Percentiles rank a stretch among this genome's conserved stretches.
phyloP scores from a whole-genome alignment of 257 asterid species.

The Rhazya stricta region DNA sequence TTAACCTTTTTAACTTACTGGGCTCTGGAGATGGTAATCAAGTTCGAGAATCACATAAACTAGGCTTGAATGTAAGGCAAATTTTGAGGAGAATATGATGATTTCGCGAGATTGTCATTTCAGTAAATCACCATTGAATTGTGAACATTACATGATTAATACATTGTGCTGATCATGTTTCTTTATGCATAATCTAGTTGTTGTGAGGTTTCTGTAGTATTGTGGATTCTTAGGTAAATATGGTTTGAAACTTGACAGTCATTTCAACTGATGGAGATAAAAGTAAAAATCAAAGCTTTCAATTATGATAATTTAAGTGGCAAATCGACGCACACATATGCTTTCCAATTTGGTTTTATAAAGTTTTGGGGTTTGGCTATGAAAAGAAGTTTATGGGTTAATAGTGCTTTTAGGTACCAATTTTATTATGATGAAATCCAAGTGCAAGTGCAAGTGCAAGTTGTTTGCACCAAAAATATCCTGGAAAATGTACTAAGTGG shows the following conservation, averaged over 20 bases:
- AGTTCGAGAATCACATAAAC: neutral
- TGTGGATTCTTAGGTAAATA: neutral
- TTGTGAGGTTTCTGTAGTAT: neutral
- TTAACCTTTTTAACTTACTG: neutral
- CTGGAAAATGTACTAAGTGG: neutral
- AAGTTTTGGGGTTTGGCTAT: neutral
- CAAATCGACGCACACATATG: neutral
- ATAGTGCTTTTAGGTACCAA: neutral
- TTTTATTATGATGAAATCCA: neutral
- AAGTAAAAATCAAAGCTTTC: neutral
- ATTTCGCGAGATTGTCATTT: neutral
- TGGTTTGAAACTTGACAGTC: neutral
- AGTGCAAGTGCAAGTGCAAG: neutral
- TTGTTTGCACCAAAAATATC: neutral
- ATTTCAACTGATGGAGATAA: neutral
- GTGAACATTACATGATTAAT: neutral
- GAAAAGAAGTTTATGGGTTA: neutral
- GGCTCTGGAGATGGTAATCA: neutral
- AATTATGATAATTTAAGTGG: neutral
- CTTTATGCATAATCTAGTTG: neutral
- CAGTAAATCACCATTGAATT: neutral
- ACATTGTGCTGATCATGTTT: neutral
- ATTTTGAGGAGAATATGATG: neutral
- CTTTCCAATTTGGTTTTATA: neutral
- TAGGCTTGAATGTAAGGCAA: conserved; percentile 3